Conservation (phyloP, 2,329 filamentous ascomycete genomes). For the Cercospora sojina region DNA sequence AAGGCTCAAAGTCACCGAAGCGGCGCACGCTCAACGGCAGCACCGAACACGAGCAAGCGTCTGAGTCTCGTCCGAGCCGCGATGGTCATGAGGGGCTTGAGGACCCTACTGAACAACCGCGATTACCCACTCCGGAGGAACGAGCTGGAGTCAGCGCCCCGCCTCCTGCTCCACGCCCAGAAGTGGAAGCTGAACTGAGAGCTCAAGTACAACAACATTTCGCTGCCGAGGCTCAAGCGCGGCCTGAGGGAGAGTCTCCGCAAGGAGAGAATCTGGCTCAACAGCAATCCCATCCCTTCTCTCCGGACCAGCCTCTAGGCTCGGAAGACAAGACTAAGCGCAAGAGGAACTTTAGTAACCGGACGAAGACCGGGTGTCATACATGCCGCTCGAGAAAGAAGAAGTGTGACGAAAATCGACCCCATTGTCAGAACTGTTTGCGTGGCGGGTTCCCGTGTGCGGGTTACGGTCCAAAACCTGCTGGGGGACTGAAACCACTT, state of each 20-base stretch:
- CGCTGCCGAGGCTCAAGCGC: slow-evolving; percentile 1
- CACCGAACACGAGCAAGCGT: background rate
- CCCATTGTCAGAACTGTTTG: slow-evolving; percentile 87
- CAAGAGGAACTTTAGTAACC: slow-evolving; percentile 84
- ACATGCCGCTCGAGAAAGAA: slow-evolving; percentile 92
- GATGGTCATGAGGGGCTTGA: slow-evolving; percentile 7
- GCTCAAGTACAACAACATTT: slow-evolving; percentile 50
- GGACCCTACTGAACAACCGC: background rate
- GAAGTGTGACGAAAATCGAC: slow-evolving; percentile 94
- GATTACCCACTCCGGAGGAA: background rate
- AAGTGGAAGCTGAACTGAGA: slow-evolving; percentile 45
- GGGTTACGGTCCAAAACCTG: slow-evolving; percentile 65
- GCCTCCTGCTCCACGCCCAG: slow-evolving; percentile 27
- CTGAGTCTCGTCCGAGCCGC: background rate
- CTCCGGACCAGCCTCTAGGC: background rate
- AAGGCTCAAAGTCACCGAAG: slow-evolving; percentile 24
- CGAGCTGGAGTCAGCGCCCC: slow-evolving; percentile 15
- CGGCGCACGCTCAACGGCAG: slow-evolving; percentile 19
- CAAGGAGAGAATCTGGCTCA: slow-evolving; percentile 39
- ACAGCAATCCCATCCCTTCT: slow-evolving; percentile 38
- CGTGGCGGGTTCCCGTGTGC: slow-evolving; percentile 88
- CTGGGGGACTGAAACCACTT: slow-evolving; percentile 17
- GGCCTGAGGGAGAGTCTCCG: slow-evolving; percentile 29
- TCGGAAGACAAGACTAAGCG: slow-evolving; percentile 57
- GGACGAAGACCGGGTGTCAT: slow-evolving; percentile 92